Evolutionary conservation across 805 yeast genomes (phyloP), one percentile per base, ranked within the genome.

Genomic region (Ogataea nonfermentans): DNA sequence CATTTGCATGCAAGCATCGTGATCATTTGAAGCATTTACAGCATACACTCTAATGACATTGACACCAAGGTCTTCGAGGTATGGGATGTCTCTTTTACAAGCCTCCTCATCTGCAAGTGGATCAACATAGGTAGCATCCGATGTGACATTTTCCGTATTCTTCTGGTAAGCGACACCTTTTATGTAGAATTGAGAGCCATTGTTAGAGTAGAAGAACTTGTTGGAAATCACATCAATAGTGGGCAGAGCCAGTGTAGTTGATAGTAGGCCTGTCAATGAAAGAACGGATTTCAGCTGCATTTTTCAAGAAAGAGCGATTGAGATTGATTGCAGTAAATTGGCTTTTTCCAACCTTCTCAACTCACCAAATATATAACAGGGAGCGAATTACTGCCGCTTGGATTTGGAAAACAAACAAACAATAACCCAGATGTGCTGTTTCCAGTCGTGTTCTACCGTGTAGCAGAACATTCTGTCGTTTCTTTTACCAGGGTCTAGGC

Each of bases 131-230:
- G 60, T 51, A 1, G 51, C 60, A 41, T 43, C 52, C 2, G 47
- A 35, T 19, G 55, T 59, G 52, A 54, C 53, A 55, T 68, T 69
- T 37, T 76, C 74, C 10, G 79, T 71, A 50, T 80, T 75, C 30
- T 82, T 79, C 65, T 89, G 96, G 65, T 89, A 88, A 0, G 95
- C 95, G 36, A 88, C 75, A 50, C 97, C 97, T 56, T 79, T 81
- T 56, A 90, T 75, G 64, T 80, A 90, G 66, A 90, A 90, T 66
- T 87, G 95, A 29, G 84, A 74, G 9, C 89, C 91, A 49, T 81
- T 77, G 49, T 69, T 71, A 13, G 81, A 65, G 63, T 78, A 76
- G 63, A 83, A 88, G 64, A 91, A 88, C 63, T 84, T 82, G 69
- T 76, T 82, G 6, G 91, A 93, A 19, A 68, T 65, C 15, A 82